Conservation (phyloP, 1,139 yeast species). For the Diutina pseudorugosa region DNA sequence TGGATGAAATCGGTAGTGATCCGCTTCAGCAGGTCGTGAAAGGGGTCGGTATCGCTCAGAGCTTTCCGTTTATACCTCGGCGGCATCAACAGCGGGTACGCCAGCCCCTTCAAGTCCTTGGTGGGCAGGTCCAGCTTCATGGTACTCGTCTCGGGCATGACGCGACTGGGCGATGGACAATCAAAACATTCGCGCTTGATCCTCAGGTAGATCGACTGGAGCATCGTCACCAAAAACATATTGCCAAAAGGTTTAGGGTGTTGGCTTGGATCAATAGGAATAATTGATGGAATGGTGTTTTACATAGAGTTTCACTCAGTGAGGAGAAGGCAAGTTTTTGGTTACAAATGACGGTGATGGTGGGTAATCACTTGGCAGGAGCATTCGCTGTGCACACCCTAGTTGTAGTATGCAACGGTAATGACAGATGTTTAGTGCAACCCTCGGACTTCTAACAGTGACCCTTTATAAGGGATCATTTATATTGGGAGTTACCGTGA, state of each 20-base stretch:
- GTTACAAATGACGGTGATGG: too few species aligned
- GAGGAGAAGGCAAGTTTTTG: too few species aligned
- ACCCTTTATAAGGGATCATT: too few species aligned
- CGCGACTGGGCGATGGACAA: background rate
- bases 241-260: background rate
- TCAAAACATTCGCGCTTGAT: background rate
- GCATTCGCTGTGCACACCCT: too few species aligned
- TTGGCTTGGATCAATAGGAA: too few species aligned
- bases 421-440: too few species aligned
- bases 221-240: background rate
- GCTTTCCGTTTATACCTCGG: background rate
- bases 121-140: constrained; percentile 4
- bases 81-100: constrained; percentile 1
- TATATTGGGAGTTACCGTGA: too few species aligned
- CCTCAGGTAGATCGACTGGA: background rate
- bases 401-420: too few species aligned
- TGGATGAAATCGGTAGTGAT: background rate
- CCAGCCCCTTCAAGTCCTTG: background rate
- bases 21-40: background rate
- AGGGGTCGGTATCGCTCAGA: background rate
- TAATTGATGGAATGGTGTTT: too few species aligned
- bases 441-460: too few species aligned
- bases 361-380: too few species aligned
- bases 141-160: background rate
- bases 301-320: too few species aligned